phyloP scores from a whole-genome alignment of 495 filamentous ascomycete species.

The Neurospora sp. region DNA sequence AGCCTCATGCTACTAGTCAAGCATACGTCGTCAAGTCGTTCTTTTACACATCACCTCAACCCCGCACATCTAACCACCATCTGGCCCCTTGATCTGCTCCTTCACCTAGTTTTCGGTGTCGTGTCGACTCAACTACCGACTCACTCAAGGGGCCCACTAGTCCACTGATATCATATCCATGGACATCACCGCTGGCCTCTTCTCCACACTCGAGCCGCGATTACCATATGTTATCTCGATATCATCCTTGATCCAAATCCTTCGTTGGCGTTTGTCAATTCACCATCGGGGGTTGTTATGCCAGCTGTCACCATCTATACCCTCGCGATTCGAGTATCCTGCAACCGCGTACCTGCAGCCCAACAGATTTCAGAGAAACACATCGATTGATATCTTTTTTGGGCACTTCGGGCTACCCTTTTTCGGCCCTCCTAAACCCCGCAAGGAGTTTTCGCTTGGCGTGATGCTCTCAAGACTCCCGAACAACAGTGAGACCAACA shows the following conservation, averaged over 20 bases:
- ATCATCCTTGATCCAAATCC: background rate
- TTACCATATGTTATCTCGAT: background rate
- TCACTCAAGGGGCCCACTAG: background rate
- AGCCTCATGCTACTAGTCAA: background rate
- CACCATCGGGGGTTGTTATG: background rate
- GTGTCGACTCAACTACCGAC: background rate
- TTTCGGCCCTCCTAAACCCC: background rate
- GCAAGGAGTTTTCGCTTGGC: background rate
- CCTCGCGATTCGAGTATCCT: background rate
- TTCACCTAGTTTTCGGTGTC: background rate
- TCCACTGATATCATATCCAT: background rate
- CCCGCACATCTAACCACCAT: background rate
- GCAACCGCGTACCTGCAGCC: background rate
- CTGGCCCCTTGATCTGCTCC: background rate
- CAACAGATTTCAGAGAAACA: background rate
- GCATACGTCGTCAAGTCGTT: background rate
- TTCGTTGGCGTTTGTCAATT: background rate
- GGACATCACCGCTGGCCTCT: background rate
- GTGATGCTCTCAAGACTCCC: background rate
- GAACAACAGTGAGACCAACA: background rate
- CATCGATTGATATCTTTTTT: background rate
- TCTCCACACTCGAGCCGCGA: background rate
- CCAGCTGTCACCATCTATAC: background rate
- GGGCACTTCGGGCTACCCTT: background rate
- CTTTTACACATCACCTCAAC: background rate